These are phyloP conservation scores for Pichia sp. DNA, from an alignment of 1,139 yeast species.

Conservation along the genomic window DNA sequence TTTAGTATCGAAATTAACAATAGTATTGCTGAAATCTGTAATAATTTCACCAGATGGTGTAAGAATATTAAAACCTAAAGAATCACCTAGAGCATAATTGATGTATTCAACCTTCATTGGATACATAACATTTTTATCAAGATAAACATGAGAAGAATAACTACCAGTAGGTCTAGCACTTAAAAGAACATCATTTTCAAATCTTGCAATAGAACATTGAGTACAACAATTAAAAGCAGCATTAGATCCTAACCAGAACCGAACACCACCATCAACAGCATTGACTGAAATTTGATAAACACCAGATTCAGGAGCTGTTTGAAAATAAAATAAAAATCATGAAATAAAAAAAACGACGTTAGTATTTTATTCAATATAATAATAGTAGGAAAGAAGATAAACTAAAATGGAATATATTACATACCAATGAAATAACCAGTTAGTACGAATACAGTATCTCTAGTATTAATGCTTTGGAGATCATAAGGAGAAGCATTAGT, in stretches of 20 bases:
- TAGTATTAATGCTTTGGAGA: conserved; percentile 5
- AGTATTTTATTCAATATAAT: not conserved
- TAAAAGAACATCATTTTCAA: too few relatives aligned
- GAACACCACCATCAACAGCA: conserved; percentile 24
- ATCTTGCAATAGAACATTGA: not conserved
- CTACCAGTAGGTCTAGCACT: too few relatives aligned
- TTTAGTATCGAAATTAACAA: too few relatives aligned
- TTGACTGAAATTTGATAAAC: conserved; percentile 8
- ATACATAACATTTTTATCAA: too few relatives aligned
- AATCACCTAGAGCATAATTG: too few relatives aligned
- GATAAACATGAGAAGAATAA: too few relatives aligned
- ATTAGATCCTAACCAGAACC: conserved; percentile 22
- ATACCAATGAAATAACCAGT: conserved; percentile 12
- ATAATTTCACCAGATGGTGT: too few relatives aligned
- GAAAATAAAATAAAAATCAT: not conserved
- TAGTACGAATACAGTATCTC: conserved; percentile 8
- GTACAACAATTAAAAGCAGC: conserved; percentile 28
- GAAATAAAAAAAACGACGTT: not conserved
- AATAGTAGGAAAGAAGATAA: not conserved
- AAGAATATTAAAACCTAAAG: too few relatives aligned
- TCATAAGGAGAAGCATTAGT: conserved; percentile 1
- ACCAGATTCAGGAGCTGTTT: conserved; percentile 22
- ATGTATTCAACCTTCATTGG: too few relatives aligned
- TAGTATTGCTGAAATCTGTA: too few relatives aligned
- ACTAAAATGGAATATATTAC: not conserved